Base-by-base conservation (phyloP, 139 green algal species). In the Chlorella sp. region DNA sequence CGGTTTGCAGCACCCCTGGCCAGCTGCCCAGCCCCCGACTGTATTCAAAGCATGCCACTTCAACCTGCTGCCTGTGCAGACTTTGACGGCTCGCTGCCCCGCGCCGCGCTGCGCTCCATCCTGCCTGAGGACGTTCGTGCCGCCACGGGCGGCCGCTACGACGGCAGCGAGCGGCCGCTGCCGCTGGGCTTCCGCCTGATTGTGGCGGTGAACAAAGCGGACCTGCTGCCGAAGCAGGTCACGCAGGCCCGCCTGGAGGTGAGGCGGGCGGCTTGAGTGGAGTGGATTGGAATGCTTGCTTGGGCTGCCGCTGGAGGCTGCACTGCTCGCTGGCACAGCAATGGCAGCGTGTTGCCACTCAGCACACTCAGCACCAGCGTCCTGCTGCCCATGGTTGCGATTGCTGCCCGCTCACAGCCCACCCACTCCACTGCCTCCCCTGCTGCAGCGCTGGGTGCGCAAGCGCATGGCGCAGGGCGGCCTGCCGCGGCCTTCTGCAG, bases 51-150 rank as follows among this genome's bases (percentile, higher is more conserved):
- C n/a, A n/a, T n/a, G n/a, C n/a, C n/a, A n/a, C n/a, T n/a, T n/a
- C n/a, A n/a, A n/a, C n/a, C n/a, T n/a, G n/a, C n/a, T n/a, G n/a
- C n/a, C n/a, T n/a, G 19, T 48, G 44, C 79, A 84, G 79, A 91
- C 74, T 89, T 99, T 92, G 97, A 99, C 87, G 97, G 96, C 32
- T 98, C 94, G n/a, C 92, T 99, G 73, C 97, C 97, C 0, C 83
- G 92, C 41, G 44, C 38, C 30, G 92, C 92, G 40, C 85, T 94
- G 36, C 64, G 81, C 43, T 83, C 81, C 30, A 72, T 92, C 8
- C 70, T 93, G 67, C 44, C 60, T 24, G 26, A 48, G 0, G 84
- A 79, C 14, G 20, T 77, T 38, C 78, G 43, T 17, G 80, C 28
- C 40, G 28, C 38, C n/a, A 40, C 72, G 40, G 81, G 82, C 70